phyloP scores from a whole-genome alignment of 1,284 basidiomycete genomes.

The Heterobasidion parviporum region DNA sequence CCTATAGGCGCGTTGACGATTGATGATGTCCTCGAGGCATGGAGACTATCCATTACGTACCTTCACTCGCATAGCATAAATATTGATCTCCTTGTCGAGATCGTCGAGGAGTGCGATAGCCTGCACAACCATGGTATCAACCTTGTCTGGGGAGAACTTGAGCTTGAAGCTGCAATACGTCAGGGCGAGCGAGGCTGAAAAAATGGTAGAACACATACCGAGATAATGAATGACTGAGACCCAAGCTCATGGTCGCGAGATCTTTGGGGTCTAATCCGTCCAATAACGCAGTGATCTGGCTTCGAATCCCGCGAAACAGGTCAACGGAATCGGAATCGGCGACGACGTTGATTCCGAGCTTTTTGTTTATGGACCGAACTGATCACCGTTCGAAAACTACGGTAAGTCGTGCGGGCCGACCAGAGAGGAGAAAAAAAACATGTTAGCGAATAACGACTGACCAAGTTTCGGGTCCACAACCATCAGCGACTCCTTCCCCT shows the following conservation, averaged over 20 bases:
- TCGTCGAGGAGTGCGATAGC: constrained; percentile 98
- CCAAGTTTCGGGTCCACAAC: constrained; percentile 91
- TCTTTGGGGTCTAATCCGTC: constrained; percentile 93
- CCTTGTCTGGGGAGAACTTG: constrained; percentile 99
- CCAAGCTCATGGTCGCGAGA: constrained; percentile 94
- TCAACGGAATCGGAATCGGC: constrained; percentile 65
- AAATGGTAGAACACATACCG: constrained; percentile 37
- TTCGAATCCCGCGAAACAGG: constrained; percentile 93
- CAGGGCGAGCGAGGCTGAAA: not conserved
- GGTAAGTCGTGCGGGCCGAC: not conserved
- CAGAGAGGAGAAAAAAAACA: not conserved
- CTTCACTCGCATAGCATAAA: constrained; percentile 98
- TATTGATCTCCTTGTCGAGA: constrained; percentile 99
- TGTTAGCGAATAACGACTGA: constrained; percentile 29
- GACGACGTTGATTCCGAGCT: constrained; percentile 85
- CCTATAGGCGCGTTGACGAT: constrained; percentile 37
- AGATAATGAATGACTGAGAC: constrained; percentile 93
- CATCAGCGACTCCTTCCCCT: constrained; percentile 81
- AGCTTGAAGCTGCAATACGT: constrained; percentile 77
- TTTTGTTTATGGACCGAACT: constrained; percentile 88
- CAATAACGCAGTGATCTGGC: constrained; percentile 81
- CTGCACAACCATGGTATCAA: constrained; percentile 99
- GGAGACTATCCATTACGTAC: constrained; percentile 29
- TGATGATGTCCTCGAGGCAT: not conserved
- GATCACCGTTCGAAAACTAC: constrained; percentile 4